A percentile compares a stretch with the other conserved stretches of the same genome.
These are phyloP conservation scores for Glonium stellatum DNA, from an alignment of 495 filamentous ascomycete genomes.

Conservation along the genomic window DNA sequence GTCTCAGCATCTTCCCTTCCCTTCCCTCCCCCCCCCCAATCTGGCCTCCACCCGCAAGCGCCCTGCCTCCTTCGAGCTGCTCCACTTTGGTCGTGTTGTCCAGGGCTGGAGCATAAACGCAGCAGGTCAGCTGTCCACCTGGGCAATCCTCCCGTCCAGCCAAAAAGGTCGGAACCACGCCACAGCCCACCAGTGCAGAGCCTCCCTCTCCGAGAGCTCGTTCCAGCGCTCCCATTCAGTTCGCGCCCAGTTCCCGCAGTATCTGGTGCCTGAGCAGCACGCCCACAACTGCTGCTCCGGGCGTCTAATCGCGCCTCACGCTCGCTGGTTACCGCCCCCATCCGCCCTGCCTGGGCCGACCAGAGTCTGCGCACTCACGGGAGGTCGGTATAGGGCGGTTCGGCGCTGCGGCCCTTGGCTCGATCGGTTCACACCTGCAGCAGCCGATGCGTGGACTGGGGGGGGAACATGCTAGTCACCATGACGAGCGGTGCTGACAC, in stretches of 20 bases:
- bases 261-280: conserved; percentile 16
- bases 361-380: neutral
- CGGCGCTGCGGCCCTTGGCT: conserved; percentile 24
- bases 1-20: too few relatives aligned
- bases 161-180: neutral
- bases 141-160: neutral
- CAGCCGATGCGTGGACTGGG: conserved; percentile 1
- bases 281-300: neutral
- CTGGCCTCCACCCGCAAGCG: neutral
- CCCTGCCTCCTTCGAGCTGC: neutral
- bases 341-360: neutral
- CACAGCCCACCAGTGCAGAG: neutral
- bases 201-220: conserved; percentile 1
- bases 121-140: neutral
- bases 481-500: conserved; percentile 1
- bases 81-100: neutral
- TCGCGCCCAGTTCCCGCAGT: neutral
- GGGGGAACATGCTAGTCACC: conserved; percentile 3
- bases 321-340: neutral
- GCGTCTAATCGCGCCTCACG: conserved; percentile 12
- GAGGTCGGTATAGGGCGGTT: neutral
- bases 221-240: neutral
- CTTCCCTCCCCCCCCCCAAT: too few relatives aligned
- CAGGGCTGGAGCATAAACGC: conserved; percentile 1
- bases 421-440: conserved; percentile 24